These are phyloP conservation scores for Camelina laxa DNA, from an alignment of 345 rosid species.

Conservation along the genomic window DNA sequence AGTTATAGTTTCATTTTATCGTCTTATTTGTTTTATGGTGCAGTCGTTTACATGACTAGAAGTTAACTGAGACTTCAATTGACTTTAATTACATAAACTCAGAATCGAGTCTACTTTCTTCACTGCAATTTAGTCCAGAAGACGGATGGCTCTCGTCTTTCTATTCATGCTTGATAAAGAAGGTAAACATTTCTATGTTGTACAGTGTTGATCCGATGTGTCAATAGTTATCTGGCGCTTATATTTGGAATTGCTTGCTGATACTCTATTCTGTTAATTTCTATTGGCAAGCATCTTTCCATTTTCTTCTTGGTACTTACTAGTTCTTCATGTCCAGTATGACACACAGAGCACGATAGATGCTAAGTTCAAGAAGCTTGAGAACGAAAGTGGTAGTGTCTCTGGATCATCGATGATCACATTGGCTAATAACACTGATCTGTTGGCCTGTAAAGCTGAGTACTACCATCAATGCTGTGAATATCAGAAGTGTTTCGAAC, in stretches of 20 bases:
- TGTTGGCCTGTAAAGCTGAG: conserved; percentile 95
- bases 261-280: conserved; percentile 23
- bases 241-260: not conserved
- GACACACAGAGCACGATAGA: conserved; percentile 82
- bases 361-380: conserved; percentile 82
- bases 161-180: conserved; percentile 91
- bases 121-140: conserved; percentile 82
- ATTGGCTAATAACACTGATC: conserved; percentile 78
- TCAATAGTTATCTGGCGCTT: conserved; percentile 4
- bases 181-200: conserved; percentile 51
- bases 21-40: conserved; percentile 5
- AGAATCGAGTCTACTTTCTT: conserved; percentile 78
- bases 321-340: conserved; percentile 54
- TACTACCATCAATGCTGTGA: conserved; percentile 96
- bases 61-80: conserved; percentile 1
- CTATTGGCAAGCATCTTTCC: conserved; percentile 8
- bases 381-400: conserved; percentile 62
- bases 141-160: conserved; percentile 94
- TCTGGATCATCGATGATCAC: conserved; percentile 60
- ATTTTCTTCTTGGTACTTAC: conserved; percentile 35
- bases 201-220: conserved; percentile 12
- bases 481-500: conserved; percentile 90
- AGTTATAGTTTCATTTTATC: conserved; percentile 18
- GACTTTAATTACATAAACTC: conserved; percentile 25
- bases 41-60: conserved; percentile 21